These are phyloP conservation scores for Botryotinia narcissicola DNA, from an alignment of 2,329 filamentous ascomycete species.

Conservation along the genomic window DNA sequence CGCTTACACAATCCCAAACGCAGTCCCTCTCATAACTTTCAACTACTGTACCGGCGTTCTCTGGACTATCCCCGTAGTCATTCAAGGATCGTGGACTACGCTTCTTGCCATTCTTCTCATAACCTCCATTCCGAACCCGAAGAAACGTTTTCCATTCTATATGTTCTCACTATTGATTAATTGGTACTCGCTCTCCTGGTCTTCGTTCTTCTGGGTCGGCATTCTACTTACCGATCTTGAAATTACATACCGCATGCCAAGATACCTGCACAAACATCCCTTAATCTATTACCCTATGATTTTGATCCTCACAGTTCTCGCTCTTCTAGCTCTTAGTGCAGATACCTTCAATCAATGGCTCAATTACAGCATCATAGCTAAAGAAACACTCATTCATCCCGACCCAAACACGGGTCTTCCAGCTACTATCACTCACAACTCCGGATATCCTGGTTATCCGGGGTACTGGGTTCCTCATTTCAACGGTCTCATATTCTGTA, in stretches of 20 bases:
- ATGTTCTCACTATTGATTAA: constrained; percentile 44
- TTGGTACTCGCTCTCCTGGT: constrained; percentile 49
- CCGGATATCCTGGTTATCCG: constrained; percentile 40
- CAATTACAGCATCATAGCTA: constrained; percentile 29
- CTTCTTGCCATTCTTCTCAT: constrained; percentile 45
- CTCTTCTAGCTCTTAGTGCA: constrained; percentile 23
- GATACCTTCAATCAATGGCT: constrained; percentile 26
- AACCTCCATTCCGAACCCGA: constrained; percentile 45
- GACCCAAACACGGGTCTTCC: constrained; percentile 42
- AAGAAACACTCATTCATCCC: constrained; percentile 46
- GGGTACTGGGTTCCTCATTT: constrained; percentile 45
- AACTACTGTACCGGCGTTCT: constrained; percentile 50
- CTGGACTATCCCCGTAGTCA: constrained; percentile 50
- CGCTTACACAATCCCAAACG: constrained; percentile 48
- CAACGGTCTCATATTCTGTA: constrained; percentile 44
- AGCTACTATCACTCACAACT: constrained; percentile 38
- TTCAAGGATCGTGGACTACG: constrained; percentile 48
- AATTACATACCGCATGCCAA: constrained; percentile 46
- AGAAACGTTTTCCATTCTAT: constrained; percentile 48
- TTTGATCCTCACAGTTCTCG: constrained; percentile 36
- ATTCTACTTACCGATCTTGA: constrained; percentile 47
- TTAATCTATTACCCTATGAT: constrained; percentile 42
- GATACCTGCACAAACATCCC: constrained; percentile 40
- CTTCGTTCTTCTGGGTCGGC: constrained; percentile 46
- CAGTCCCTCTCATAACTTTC: constrained; percentile 46